Evolutionary conservation across 192 early-diverging fungal species (phyloP).

Genomic region (Gonapodya prolifera): DNA sequence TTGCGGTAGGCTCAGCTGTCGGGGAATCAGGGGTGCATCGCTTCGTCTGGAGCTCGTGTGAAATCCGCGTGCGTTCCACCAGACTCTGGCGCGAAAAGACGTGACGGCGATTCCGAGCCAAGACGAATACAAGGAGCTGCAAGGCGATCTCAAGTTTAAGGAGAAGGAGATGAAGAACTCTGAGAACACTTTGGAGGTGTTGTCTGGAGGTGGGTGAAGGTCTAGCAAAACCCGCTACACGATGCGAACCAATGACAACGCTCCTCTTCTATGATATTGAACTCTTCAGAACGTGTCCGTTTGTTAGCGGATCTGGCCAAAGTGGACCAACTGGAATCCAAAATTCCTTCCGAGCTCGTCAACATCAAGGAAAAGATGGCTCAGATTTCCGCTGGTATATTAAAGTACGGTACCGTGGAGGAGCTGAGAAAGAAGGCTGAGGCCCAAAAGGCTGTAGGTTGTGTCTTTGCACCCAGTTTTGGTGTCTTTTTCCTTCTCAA

Average conservation of each 20-base stretch:
- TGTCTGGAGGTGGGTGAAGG: conserved; percentile 10
- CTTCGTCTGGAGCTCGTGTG: conserved; percentile 3
- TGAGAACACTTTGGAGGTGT: conserved; percentile 36
- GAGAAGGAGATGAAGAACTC: conserved; percentile 47
- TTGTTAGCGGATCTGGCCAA: conserved; percentile 38
- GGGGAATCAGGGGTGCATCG: background rate
- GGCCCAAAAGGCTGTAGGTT: conserved; percentile 19
- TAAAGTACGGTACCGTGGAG: conserved; percentile 29
- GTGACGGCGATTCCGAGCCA: conserved; percentile 22
- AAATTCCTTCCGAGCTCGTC: conserved; percentile 32
- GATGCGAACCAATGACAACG: background rate
- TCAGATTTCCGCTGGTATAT: conserved; percentile 18
- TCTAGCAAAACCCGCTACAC: conserved; percentile 14
- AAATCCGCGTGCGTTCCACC: background rate
- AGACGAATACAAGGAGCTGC: conserved; percentile 31
- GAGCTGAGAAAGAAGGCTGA: conserved; percentile 24
- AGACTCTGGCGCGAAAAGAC: conserved; percentile 18
- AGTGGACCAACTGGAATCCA: conserved; percentile 41
- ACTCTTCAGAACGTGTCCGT: conserved; percentile 29
- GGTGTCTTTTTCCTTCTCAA: too few species aligned
- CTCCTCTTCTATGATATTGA: background rate
- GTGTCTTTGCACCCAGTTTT: background rate
- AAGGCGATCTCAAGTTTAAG: conserved; percentile 44
- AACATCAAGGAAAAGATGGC: conserved; percentile 23
- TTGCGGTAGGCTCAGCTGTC: conserved; percentile 10